Percentiles rank a stretch among this genome's conserved stretches.
Evolutionary conservation across 257 asterid genomes (phyloP).

Genomic region (Salvia miltiorrhiza): DNA sequence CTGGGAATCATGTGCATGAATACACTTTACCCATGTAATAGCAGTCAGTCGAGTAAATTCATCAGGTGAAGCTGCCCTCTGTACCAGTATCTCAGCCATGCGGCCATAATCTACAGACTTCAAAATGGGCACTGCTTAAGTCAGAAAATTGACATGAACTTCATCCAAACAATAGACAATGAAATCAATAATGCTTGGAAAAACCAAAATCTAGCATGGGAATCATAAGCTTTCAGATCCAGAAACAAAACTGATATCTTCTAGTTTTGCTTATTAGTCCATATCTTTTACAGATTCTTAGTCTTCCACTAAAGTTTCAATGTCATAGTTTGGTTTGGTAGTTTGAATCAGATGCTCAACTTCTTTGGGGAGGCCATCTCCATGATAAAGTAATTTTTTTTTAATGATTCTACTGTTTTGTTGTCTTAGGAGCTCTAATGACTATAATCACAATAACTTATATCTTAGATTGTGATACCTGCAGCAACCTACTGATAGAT

Average conservation of each 20-base stretch:
- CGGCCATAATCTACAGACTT: conserved; percentile 99
- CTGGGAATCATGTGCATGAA: conserved; percentile 11
- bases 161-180: background rate
- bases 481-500: background rate
- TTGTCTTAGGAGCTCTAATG: background rate
- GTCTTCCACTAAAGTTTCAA: conserved; percentile 7
- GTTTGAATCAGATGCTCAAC: background rate
- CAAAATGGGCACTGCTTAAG: conserved; percentile 36
- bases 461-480: background rate
- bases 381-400: background rate
- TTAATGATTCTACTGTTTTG: background rate
- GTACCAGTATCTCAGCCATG: conserved; percentile 98
- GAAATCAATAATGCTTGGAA: conserved; percentile 3
- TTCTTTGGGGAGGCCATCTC: conserved; percentile 6
- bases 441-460: background rate
- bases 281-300: conserved; percentile 7
- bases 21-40: conserved; percentile 81
- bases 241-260: background rate
- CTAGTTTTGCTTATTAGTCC: background rate
- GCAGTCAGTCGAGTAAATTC: conserved; percentile 97
- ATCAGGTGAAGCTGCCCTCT: conserved; percentile 91
- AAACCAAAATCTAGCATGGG: conserved; percentile 4
- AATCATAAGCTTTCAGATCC: conserved; percentile 11
- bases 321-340: background rate
- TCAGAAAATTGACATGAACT: conserved; percentile 30